Base-by-base conservation (phyloP, 2,329 filamentous ascomycete genomes). In the Phyllosticta citribraziliensis region DNA sequence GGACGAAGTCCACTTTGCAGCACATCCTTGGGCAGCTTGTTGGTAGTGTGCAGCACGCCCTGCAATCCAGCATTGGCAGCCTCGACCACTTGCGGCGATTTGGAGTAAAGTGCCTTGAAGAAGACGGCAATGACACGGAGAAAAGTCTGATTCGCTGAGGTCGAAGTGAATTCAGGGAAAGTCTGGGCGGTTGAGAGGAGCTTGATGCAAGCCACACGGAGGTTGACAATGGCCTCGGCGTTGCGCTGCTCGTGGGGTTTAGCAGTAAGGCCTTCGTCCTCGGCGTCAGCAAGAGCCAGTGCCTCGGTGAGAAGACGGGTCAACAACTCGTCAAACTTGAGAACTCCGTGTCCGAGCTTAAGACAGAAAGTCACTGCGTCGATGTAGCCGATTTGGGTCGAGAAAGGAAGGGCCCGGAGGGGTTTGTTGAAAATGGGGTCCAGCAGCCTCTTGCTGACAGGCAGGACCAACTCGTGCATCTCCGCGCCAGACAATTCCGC, bases 341-440 rank as follows among this genome's bases (percentile, higher is more conserved):
- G 85, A 69, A 97, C 93, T 65, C 94, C 88, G 56, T 88, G 86
- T 72, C 95, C 93, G 56, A 99, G 80, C 61, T 88, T 87, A 77
- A 99, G 84, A 70, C 95, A 95, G 74, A 95, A 99, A 0, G 91
- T 96, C 70, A 99, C 91, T 0, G 94, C 94, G 72, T 99, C 95
- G 67, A 99, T 97, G 70, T 96, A 97, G 3, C 94, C 95, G 66
- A 99, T 99, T 76, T 99, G 95, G 2, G 91, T 93, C 5, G 90
- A 83, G 70, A 99, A 99, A 0, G 94, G 94, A 64, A 99, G 78
- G 0, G 94, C 95, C 64, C 94, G 84, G 20, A 99, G 76, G 14
- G 94, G 94, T 72, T 99, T 99, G 66, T 90, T 89, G 77, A 94
- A 99, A 55, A 99, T 97, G 0, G 92, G 91, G 63, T 87, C 82